Evolutionary conservation across 164 flowering plant species (phyloP), one percentile per base, ranked within the genome.

Genomic region (Chloranthus sessilifolius): DNA sequence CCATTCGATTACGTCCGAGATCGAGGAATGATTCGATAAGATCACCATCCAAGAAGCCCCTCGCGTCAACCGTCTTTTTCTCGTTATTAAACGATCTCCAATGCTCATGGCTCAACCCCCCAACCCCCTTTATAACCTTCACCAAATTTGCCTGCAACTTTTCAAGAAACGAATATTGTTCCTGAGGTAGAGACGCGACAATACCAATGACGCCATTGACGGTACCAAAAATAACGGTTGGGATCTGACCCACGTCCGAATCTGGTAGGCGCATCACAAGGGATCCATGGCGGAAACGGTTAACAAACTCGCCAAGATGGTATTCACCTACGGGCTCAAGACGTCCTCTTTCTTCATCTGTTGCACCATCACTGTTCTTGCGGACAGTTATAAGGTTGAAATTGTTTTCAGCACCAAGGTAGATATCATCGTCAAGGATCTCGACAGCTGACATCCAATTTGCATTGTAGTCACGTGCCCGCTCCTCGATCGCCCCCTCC

Each of bases 371-470:
- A 64, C 91, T 85, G 53, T 94, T 94, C 64, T 89, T 89, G 43
- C 92, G 58, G 50, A 94, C 97, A 0, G 88, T 84, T 70, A 84
- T 82, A 35, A 94, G 77, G 66, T 89, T 94, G 60, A 72, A 89
- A 57, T 71, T 81, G 52, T 89, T 89, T 56, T 94, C 99, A 10
- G 95, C 95, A 21, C 99, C 99, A 45, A 94, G 81, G 58, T 86
- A 94, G 14, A 77, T 66, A 58, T 89, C 97, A 58, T 94, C 99
- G 52, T 94, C 97, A 9, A 94, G 80, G 55, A 89, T 80, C 80
- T 86, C 99, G 35, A 94, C 88, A 7, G 89, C 97, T 31, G 96
- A 69, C 99, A 94, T 94, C 99, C 99, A 94, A 52, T 84, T 88
- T 22, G 99, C 97, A 58, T 82, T 88, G 58, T 94, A 89, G 63